Conservation (phyloP, 371 early-diverging fungal genomes). For the Rhizopus stolonifer region DNA sequence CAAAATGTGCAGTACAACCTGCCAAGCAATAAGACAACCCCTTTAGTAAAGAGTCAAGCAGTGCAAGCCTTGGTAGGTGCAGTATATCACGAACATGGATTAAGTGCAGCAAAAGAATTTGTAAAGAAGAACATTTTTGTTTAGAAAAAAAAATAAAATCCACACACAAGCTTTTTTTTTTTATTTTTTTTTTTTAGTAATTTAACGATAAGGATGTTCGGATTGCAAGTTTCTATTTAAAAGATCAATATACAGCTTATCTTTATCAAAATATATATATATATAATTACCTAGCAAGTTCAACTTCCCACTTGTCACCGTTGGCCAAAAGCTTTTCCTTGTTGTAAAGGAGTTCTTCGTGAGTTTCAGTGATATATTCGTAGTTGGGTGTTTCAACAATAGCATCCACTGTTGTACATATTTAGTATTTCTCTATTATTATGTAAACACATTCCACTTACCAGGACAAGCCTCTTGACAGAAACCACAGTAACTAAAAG, state of each 20-base stretch:
- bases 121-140: constrained; percentile 15
- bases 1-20: constrained; percentile 33
- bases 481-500: constrained; percentile 87
- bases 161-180: neutral
- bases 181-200: constrained; percentile 23
- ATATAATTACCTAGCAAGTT: constrained; percentile 64
- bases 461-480: constrained; percentile 82
- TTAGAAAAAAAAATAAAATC: neutral
- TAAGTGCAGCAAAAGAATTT: constrained; percentile 29
- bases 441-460: constrained; percentile 11
- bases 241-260: neutral
- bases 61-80: constrained; percentile 25
- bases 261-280: neutral
- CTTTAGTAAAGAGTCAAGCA: constrained; percentile 18
- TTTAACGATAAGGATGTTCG: constrained; percentile 67
- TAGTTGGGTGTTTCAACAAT: constrained; percentile 98
- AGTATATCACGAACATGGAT: constrained; percentile 27
- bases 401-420: constrained; percentile 77
- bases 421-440: neutral
- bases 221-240: constrained; percentile 53
- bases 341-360: constrained; percentile 95
- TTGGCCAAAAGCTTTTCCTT: constrained; percentile 97
- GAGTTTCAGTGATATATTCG: constrained; percentile 96
- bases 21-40: constrained; percentile 10
- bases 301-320: constrained; percentile 98